Conservation (phyloP, 164 flowering plant species). For the Malania oleifera region DNA sequence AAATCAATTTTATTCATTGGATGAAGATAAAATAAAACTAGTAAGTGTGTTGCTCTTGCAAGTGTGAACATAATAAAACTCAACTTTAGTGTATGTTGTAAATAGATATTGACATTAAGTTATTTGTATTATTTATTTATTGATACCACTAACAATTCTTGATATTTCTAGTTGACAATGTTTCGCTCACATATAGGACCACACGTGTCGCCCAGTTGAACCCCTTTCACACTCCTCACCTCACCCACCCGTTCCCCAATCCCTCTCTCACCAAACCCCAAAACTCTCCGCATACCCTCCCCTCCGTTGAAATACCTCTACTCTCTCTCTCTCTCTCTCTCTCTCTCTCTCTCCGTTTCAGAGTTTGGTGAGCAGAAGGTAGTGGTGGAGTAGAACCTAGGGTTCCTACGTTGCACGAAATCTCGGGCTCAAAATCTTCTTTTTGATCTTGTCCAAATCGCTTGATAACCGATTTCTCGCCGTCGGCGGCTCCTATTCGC, state of each 20-base stretch:
- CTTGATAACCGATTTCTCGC: neutral
- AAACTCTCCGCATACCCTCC: neutral
- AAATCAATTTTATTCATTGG: too few species aligned
- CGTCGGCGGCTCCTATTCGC: neutral
- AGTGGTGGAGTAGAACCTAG: conserved; percentile 18
- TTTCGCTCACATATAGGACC: too few species aligned
- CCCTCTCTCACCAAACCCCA: neutral
- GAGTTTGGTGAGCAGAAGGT: conserved; percentile 16
- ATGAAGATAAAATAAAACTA: too few species aligned
- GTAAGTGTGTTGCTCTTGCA: too few species aligned
- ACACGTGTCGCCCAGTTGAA: too few species aligned
- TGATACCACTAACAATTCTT: too few species aligned
- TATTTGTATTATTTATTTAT: too few species aligned
- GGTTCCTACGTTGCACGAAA: too few species aligned
- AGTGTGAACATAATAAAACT: too few species aligned
- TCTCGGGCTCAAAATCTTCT: neutral
- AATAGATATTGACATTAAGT: too few species aligned
- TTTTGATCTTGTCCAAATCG: neutral
- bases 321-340: conserved; percentile 7
- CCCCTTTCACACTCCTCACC: neutral
- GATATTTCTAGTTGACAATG: too few species aligned
- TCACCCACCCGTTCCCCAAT: neutral
- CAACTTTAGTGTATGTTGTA: too few species aligned
- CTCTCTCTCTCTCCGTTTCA: conserved; percentile 13
- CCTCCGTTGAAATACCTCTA: neutral